A percentile compares a stretch with the other conserved stretches of the same genome.
These are phyloP conservation scores for Silene noctiflora DNA, from an alignment of 179 eudicot genomes.

Conservation along the genomic window DNA sequence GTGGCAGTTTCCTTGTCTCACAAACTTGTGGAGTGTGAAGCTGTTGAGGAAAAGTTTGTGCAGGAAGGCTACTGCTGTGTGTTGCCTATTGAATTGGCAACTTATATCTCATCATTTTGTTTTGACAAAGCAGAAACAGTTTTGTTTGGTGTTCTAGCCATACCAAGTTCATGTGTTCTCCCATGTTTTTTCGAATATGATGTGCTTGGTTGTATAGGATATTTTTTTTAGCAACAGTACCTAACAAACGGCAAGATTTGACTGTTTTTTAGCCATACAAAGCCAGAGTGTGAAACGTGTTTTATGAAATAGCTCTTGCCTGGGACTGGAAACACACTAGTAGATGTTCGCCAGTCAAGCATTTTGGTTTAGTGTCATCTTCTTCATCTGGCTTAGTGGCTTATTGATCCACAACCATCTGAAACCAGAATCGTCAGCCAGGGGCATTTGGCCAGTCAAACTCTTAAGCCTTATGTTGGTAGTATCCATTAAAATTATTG, in stretches of 20 bases:
- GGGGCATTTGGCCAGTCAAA: background rate
- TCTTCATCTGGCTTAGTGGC: background rate
- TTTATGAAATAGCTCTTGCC: background rate
- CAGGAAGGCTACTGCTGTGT: background rate
- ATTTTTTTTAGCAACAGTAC: background rate
- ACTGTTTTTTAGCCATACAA: background rate
- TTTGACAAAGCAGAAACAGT: background rate
- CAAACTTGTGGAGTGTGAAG: background rate
- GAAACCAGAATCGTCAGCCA: background rate
- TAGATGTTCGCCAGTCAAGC: too few species aligned
- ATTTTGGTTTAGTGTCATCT: background rate
- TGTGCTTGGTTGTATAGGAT: background rate
- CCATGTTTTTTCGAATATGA: background rate
- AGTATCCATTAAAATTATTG: too few species aligned
- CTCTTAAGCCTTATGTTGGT: background rate
- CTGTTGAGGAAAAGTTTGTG: background rate
- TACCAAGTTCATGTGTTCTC: background rate
- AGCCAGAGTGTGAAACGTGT: background rate
- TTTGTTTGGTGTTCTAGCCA: background rate
- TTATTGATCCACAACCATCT: background rate
- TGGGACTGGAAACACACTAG: too few species aligned
- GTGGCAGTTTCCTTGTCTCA: slow-evolving; percentile 1
- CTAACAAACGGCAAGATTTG: background rate
- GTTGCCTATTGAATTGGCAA: background rate
- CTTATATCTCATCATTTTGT: background rate